Evolutionary conservation across 305 asterid species (phyloP).

Genomic region (Fraxinus sp.): DNA sequence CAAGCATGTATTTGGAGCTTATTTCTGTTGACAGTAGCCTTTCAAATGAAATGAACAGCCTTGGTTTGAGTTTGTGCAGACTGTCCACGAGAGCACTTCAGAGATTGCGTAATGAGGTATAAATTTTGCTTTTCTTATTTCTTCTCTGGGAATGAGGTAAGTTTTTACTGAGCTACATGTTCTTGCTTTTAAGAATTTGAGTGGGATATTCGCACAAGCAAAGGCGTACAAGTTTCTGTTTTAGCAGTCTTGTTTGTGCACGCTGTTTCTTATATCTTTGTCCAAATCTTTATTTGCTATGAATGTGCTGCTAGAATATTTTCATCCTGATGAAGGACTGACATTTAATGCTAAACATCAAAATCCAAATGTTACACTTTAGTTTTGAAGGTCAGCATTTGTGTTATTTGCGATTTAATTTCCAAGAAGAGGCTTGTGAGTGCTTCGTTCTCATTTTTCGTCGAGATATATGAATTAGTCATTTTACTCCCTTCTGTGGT

Average conservation of each 20-base stretch:
- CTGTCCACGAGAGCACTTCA: constrained; percentile 97
- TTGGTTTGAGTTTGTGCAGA: constrained; percentile 78
- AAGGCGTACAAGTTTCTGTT: not conserved
- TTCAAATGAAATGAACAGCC: constrained; percentile 76
- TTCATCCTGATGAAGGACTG: not conserved
- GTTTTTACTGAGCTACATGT: constrained; percentile 9
- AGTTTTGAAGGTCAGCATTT: not conserved
- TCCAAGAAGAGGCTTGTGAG: not conserved
- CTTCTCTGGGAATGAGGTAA: not conserved
- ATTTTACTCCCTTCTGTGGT: not conserved
- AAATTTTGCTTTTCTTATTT: constrained; percentile 7
- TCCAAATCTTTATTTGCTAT: not conserved
- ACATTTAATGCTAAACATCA: not conserved
- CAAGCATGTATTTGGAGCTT: constrained; percentile 94
- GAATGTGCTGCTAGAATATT: not conserved
- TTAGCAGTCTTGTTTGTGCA: not conserved
- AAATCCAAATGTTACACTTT: not conserved
- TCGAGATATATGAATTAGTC: not conserved
- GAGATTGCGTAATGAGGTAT: constrained; percentile 90
- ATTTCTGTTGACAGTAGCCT: constrained; percentile 88
- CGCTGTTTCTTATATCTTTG: not conserved
- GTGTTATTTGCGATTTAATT: not conserved
- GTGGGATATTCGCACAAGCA: not conserved
- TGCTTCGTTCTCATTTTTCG: not conserved
- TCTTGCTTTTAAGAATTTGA: not conserved